Percentiles rank a stretch among this genome's conserved stretches.
Conservation (phyloP, 495 filamentous ascomycete species). For the Hypomontagnella monticulosa region DNA sequence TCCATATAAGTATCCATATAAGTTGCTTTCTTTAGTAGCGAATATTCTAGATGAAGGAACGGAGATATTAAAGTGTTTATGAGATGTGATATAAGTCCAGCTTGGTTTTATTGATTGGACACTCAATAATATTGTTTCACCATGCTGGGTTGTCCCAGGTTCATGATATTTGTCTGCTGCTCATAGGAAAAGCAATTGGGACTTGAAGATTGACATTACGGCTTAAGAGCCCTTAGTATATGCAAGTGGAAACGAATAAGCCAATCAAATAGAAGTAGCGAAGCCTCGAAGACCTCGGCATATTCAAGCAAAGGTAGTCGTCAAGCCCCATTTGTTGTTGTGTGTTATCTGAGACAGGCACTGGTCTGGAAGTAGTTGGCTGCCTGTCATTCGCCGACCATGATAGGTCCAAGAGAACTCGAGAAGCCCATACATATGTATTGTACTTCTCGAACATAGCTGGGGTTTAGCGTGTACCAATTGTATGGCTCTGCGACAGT, state of each 20-base stretch:
- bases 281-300: slow-evolving; percentile 1
- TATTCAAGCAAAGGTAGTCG: slow-evolving; percentile 11
- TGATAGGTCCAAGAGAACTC: slow-evolving; percentile 20
- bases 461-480: slow-evolving; percentile 23
- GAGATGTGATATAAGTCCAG: background rate
- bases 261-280: slow-evolving; percentile 6
- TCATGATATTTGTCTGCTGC: slow-evolving; percentile 1
- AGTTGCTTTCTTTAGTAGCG: background rate
- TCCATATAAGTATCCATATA: background rate
- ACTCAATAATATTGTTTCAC: slow-evolving; percentile 21
- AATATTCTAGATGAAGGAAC: background rate
- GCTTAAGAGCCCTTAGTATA: background rate
- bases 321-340: slow-evolving; percentile 14
- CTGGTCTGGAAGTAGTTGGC: slow-evolving; percentile 19
- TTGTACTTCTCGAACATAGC: background rate
- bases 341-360: slow-evolving; percentile 31
- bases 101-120: slow-evolving; percentile 9
- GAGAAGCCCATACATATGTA: slow-evolving; percentile 6
- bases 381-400: background rate
- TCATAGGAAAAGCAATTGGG: slow-evolving; percentile 24
- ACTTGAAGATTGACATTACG: slow-evolving; percentile 8
- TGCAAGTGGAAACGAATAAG: background rate
- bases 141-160: slow-evolving; percentile 15
- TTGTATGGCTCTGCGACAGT: slow-evolving; percentile 9
- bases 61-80: background rate